phyloP scores from a whole-genome alignment of 179 eudicot species.

The Beta corolliflora region DNA sequence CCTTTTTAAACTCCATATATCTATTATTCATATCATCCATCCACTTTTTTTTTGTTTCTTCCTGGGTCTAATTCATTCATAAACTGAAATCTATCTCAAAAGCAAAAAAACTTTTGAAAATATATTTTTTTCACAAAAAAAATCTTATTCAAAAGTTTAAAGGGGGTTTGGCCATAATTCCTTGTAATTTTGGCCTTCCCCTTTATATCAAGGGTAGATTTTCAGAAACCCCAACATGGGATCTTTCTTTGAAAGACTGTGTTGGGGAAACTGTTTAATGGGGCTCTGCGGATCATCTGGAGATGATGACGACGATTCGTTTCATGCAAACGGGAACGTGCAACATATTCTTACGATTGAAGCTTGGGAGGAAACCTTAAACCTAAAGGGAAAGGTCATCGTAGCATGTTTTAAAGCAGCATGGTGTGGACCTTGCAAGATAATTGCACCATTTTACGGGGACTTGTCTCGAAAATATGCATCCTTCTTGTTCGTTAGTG shows the following conservation, averaged over 20 bases:
- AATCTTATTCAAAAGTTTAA: background rate
- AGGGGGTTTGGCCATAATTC: background rate
- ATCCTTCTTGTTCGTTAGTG: background rate
- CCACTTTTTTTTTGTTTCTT: background rate
- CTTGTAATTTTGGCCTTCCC: background rate
- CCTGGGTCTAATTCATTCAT: background rate
- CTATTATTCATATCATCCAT: background rate
- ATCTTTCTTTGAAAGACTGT: background rate
- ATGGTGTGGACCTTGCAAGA: slow-evolving; percentile 17
- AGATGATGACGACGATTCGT: slow-evolving; percentile 7
- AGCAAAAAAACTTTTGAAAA: background rate
- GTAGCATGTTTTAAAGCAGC: slow-evolving; percentile 17
- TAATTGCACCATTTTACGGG: slow-evolving; percentile 14
- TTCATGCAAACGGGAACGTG: slow-evolving; percentile 15
- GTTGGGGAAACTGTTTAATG: background rate
- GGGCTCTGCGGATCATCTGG: slow-evolving; percentile 4
- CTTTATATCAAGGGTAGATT: background rate
- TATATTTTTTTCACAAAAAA: background rate
- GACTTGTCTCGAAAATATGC: slow-evolving; percentile 16
- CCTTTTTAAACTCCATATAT: background rate
- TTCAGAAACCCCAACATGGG: background rate
- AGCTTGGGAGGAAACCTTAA: slow-evolving; percentile 13
- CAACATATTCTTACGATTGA: slow-evolving; percentile 9
- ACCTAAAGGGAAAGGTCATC: background rate
- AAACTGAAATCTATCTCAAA: background rate